These are phyloP conservation scores for Neofusicoccum parvum DNA, from an alignment of 2,329 filamentous ascomycete species.

Conservation along the genomic window DNA sequence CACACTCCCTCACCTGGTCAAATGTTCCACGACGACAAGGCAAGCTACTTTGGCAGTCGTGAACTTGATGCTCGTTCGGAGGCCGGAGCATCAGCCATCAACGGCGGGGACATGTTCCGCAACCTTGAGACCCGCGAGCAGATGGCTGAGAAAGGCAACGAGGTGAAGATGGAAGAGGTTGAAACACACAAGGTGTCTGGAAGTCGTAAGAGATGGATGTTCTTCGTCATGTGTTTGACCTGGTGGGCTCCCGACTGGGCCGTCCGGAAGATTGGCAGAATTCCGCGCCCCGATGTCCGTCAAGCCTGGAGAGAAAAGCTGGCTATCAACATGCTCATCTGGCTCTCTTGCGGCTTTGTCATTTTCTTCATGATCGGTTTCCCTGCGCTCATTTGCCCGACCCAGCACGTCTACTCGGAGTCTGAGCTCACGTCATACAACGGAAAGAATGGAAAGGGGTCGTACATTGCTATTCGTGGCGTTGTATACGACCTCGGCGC, in stretches of 20 bases:
- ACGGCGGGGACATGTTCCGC: constrained; percentile 90
- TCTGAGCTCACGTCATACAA: constrained; percentile 73
- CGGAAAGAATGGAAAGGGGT: constrained; percentile 64
- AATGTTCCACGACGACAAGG: constrained; percentile 74
- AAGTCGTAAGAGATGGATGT: constrained; percentile 88
- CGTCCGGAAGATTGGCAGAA: constrained; percentile 75
- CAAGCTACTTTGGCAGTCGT: constrained; percentile 78
- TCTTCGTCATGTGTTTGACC: constrained; percentile 79
- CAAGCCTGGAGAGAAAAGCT: constrained; percentile 96
- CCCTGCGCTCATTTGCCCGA: constrained; percentile 86
- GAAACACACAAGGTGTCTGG: constrained; percentile 78
- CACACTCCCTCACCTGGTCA: constrained; percentile 56
- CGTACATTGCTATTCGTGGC: constrained; percentile 83
- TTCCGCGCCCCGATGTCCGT: constrained; percentile 89
- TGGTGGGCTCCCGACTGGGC: constrained; percentile 85
- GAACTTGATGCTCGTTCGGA: constrained; percentile 87
- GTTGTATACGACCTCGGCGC: constrained; percentile 80
- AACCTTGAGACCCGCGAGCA: constrained; percentile 92
- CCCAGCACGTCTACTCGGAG: constrained; percentile 81
- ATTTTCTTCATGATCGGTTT: constrained; percentile 91
- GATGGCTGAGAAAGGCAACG: constrained; percentile 92
- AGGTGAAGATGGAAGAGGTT: constrained; percentile 86
- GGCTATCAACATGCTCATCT: constrained; percentile 97
- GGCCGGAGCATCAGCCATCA: constrained; percentile 86
- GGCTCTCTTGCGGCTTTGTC: constrained; percentile 76